Percentiles rank a stretch among this genome's conserved stretches.
Evolutionary conservation across 306 rosid genomes (phyloP).

Genomic region (Dryas octopetala): DNA sequence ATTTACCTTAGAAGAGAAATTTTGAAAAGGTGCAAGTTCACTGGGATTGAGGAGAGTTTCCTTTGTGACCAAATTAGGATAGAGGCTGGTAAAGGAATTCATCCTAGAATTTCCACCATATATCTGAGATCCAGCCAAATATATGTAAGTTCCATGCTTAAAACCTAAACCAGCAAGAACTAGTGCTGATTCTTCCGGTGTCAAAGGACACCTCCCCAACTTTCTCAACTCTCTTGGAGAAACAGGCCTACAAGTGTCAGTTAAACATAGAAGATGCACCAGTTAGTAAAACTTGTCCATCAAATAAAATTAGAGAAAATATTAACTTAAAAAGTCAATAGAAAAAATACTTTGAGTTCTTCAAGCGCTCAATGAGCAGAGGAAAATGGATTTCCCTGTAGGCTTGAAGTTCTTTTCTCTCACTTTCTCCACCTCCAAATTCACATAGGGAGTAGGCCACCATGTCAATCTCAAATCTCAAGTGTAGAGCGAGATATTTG

Average conservation of each 20-base stretch:
- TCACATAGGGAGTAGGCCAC: conserved; percentile 91
- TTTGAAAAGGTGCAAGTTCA: conserved; percentile 82
- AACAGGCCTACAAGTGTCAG: conserved; percentile 38
- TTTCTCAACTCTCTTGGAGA: conserved; percentile 62
- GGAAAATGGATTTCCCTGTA: conserved; percentile 89
- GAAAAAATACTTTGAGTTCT: conserved; percentile 57
- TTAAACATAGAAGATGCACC: conserved; percentile 6
- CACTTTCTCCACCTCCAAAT: conserved; percentile 82
- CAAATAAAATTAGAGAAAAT: conserved; percentile 4
- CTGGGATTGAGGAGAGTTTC: conserved; percentile 64
- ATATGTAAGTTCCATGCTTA: conserved; percentile 63
- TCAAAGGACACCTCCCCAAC: conserved; percentile 85
- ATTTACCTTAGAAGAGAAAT: conserved; percentile 87
- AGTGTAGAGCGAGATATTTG: conserved; percentile 87
- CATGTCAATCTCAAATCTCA: conserved; percentile 94
- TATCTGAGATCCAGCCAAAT: conserved; percentile 83
- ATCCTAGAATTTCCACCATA: conserved; percentile 77
- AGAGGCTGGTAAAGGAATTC: conserved; percentile 71
- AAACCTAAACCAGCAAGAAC: conserved; percentile 86
- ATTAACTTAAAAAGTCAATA: not conserved
- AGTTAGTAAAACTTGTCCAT: not conserved
- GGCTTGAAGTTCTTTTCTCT: conserved; percentile 74
- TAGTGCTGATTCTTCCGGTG: conserved; percentile 96
- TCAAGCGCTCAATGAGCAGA: conserved; percentile 77
- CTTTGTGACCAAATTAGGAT: conserved; percentile 84